These are phyloP conservation scores for Verticillium klebahnii DNA, from an alignment of 2,329 filamentous ascomycete species.

Conservation along the genomic window DNA sequence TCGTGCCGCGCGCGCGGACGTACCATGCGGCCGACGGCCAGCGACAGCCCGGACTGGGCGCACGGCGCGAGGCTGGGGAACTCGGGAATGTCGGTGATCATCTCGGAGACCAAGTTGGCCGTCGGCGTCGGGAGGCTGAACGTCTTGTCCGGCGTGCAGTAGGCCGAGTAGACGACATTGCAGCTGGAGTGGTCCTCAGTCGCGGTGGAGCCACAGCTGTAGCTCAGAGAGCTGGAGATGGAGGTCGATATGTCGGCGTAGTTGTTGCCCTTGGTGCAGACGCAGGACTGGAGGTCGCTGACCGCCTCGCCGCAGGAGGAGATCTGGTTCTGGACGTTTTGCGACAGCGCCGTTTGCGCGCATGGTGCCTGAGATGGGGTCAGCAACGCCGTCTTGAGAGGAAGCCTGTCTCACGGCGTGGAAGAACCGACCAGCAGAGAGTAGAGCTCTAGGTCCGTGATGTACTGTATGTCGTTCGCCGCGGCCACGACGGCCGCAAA, in stretches of 20 bases:
- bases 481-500: neutral
- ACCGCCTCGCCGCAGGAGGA: slow-evolving; percentile 37
- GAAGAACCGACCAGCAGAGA: neutral
- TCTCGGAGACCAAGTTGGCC: slow-evolving; percentile 34
- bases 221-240: slow-evolving; percentile 34
- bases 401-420: neutral
- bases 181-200: slow-evolving; percentile 45
- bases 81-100: slow-evolving; percentile 45
- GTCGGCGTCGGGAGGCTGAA: slow-evolving; percentile 37
- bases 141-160: slow-evolving; percentile 39
- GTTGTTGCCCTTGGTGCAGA: slow-evolving; percentile 45
- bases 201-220: slow-evolving; percentile 40
- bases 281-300: slow-evolving; percentile 43
- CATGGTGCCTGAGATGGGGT: slow-evolving; percentile 39
- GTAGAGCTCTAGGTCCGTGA: neutral
- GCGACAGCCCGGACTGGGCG: slow-evolving; percentile 30
- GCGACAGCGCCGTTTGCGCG: slow-evolving; percentile 38
- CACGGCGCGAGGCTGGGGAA: slow-evolving; percentile 38
- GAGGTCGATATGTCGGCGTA: slow-evolving; percentile 29
- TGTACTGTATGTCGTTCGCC: slow-evolving; percentile 2
- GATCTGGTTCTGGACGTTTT: slow-evolving; percentile 38
- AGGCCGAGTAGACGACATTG: slow-evolving; percentile 37
- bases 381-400: neutral
- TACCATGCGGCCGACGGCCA: slow-evolving; percentile 31
- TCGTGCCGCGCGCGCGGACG: neutral